Percentiles rank a stretch among this genome's conserved stretches.
Conservation (phyloP, 139 green algal genomes). For the Trebouxia sp. region DNA sequence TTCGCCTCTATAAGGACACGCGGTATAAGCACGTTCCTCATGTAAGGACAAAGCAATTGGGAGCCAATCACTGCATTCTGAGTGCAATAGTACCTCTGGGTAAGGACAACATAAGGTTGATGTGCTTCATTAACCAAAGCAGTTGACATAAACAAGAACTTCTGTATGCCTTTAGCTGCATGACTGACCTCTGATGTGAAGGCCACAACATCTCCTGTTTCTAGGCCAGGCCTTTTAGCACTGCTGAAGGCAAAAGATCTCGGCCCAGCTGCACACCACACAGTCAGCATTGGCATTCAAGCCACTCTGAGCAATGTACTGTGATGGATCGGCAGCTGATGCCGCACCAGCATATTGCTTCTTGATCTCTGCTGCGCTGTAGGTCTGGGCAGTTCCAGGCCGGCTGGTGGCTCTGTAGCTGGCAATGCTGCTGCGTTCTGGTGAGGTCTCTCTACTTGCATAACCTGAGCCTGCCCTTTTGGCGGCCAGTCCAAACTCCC, state of each 20-base stretch:
- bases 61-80: too few species aligned
- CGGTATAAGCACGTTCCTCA: too few species aligned
- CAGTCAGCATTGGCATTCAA: not conserved
- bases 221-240: slow-evolving; percentile 21
- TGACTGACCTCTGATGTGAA: slow-evolving; percentile 28
- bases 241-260: slow-evolving; percentile 7
- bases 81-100: too few species aligned
- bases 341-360: not conserved
- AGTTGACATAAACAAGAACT: not conserved
- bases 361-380: slow-evolving; percentile 17
- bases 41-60: too few species aligned
- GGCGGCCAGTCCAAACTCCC: not conserved
- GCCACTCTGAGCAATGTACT: not conserved
- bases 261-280: slow-evolving; percentile 15
- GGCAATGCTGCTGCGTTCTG: slow-evolving; percentile 23
- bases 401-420: not conserved
- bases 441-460: slow-evolving; percentile 22
- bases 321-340: not conserved
- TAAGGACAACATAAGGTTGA: not conserved
- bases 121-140: not conserved
- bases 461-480: slow-evolving; percentile 14
- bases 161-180: not conserved
- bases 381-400: slow-evolving; percentile 3
- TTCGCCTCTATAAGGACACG: too few species aligned
- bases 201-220: slow-evolving; percentile 31